Base-by-base conservation (phyloP, 1,284 basidiomycete genomes). In the Cutaneotrichosporon sp. region DNA sequence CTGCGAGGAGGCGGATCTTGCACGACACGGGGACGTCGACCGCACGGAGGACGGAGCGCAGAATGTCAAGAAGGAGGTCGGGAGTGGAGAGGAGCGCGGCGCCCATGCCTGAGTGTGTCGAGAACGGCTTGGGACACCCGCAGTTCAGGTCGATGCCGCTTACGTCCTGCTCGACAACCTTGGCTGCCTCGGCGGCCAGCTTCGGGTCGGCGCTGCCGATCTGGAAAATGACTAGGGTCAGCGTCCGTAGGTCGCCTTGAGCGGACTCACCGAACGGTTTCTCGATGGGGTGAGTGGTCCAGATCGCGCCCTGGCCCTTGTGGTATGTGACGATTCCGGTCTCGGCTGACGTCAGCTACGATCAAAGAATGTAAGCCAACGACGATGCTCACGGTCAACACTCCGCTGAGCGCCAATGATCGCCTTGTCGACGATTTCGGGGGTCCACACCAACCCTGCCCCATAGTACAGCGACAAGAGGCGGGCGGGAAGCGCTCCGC, bases 381-480 rank as follows among this genome's bases (percentile, higher is more conserved):
- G 5, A 2, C 9, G 4, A 18, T 18, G 84, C 90, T 76, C 74
- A 91, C 93, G 87, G 83, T 98, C 88, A 14, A 97, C 92, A 26
- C 84, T 86, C 61, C 96, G 85, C 69, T 88, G 85, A 0, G 90
- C 83, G 62, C 95, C 91, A 53, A 99, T 84, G 64, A 99, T 94
- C 14, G 97, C 97, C 79, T 91, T 92, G 81, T 99, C 97, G 7
- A 99, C 90, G 53, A 93, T 90, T 77, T 99, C 97, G 0, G 96
- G 97, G 11, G 91, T 89, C 97, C 97, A 99, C 0, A 99, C 96
- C 5, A 99, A 84, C 16, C 89, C 88, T 3, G 96, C 96, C 2
- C 96, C 96, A 74, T 98, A 90, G 72, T 96, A 93, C 51, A 99
- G 84, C 9, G 92, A 88, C 69, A 93, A 89, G 18, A 96, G 80